phyloP scores from a whole-genome alignment of 345 rosid species.

The Syzygium aromaticum region DNA sequence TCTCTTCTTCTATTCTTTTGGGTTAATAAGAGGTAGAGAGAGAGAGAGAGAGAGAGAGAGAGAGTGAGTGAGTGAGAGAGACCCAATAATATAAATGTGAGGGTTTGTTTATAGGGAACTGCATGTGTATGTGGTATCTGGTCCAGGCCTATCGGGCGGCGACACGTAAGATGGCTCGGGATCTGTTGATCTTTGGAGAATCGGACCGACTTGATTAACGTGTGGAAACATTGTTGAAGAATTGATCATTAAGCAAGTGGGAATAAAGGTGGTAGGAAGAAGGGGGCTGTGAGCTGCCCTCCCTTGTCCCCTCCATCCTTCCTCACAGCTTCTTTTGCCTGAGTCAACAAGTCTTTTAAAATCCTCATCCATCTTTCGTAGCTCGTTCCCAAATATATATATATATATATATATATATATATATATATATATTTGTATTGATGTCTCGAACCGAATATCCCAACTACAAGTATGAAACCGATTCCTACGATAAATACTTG shows the following conservation, averaged over 20 bases:
- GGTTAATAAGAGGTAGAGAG: slow-evolving; percentile 8
- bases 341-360: background rate
- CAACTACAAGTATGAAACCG: background rate
- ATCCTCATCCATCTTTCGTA: background rate
- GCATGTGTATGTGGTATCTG: slow-evolving; percentile 33
- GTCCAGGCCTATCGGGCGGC: background rate
- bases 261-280: background rate
- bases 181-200: slow-evolving; percentile 12
- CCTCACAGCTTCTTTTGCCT: background rate
- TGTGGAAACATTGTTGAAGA: background rate
- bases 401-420: too few species aligned
- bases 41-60: slow-evolving; percentile 4
- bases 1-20: background rate
- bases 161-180: slow-evolving; percentile 26
- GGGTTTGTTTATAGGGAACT: slow-evolving; percentile 8
- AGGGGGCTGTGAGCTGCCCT: background rate
- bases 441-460: background rate
- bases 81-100: slow-evolving; percentile 10
- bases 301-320: background rate
- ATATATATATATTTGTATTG: too few species aligned
- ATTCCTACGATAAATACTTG: background rate
- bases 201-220: slow-evolving; percentile 1
- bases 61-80: slow-evolving; percentile 20
- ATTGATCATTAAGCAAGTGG: background rate
- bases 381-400: background rate